Percentiles rank a stretch among this genome's conserved stretches.
phyloP scores from a whole-genome alignment of 2,329 filamentous ascomycete genomes.

The Drechslerella dactyloides region DNA sequence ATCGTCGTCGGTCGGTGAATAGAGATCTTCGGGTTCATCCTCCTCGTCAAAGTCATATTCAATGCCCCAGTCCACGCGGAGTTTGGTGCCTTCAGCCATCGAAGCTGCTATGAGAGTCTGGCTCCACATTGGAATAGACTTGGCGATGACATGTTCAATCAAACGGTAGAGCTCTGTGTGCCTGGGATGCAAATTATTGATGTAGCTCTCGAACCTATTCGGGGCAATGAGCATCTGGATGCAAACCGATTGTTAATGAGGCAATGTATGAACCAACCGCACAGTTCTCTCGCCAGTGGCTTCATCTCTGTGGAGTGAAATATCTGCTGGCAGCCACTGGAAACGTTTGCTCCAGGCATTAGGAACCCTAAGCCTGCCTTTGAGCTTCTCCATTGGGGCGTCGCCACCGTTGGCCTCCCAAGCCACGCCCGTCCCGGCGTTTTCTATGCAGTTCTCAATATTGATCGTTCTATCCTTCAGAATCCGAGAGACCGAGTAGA shows the following conservation, averaged over 20 bases:
- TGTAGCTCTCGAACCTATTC: slow-evolving; percentile 58
- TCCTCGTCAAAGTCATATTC: slow-evolving; percentile 56
- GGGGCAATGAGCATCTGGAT: neutral
- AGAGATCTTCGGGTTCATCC: neutral
- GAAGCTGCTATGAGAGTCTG: slow-evolving; percentile 51
- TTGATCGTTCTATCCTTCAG: slow-evolving; percentile 50
- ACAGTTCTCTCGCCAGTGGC: slow-evolving; percentile 40
- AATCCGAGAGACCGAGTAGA: slow-evolving; percentile 60
- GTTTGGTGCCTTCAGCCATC: slow-evolving; percentile 39
- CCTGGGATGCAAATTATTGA: slow-evolving; percentile 61
- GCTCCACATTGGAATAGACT: slow-evolving; percentile 57
- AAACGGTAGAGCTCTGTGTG: slow-evolving; percentile 57
- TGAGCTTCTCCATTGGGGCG: neutral
- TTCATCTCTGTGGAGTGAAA: slow-evolving; percentile 54
- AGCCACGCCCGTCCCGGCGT: neutral
- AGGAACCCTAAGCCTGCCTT: slow-evolving; percentile 7
- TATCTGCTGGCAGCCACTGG: slow-evolving; percentile 61
- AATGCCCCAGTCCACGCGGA: slow-evolving; percentile 50
- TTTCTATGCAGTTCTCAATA: slow-evolving; percentile 18
- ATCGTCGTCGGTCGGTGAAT: slow-evolving; percentile 31
- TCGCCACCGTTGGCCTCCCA: neutral
- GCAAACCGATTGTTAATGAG: slow-evolving; percentile 2
- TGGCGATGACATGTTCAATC: slow-evolving; percentile 58
- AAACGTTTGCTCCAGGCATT: slow-evolving; percentile 54
- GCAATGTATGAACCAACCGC: slow-evolving; percentile 41